Base-by-base conservation (phyloP, 108 stramenopile species). In the Cyclotella distinguenda region DNA sequence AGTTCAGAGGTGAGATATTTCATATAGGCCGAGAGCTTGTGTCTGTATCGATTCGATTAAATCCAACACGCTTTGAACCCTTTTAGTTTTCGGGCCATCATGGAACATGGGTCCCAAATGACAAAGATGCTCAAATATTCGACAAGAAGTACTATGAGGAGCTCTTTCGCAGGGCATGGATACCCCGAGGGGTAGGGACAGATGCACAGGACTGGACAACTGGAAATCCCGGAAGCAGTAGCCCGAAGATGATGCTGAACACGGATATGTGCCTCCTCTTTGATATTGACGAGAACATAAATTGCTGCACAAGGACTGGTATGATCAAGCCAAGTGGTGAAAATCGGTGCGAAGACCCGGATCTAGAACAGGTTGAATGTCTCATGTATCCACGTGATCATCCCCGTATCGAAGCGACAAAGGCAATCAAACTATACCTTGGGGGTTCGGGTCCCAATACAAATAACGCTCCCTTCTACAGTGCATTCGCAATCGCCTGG, bases 211-310 rank as follows among this genome's bases (percentile, higher is more conserved):
- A 73, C 27, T 73, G 72, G 65, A 61, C 72, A 6, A 55, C 61
- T 27, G 42, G 49, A 0, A 48, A 54, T 30, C 6, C 47, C 46
- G 53, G 43, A 18, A 59, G 30, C 30, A 36, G 31, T 1, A 39
- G 21, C 9, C 76, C 76, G 0, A 78, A 78, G 57, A 79, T 79
- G 78, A 74, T 75, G 73, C 65, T 75, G 4, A 79, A 79, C 45
- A 79, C 78, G 33, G 78, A 79, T 34, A 50, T 70, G 23, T 79
- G 78, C 42, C 73, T 79, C 31, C 45, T 69, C 58, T 79, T 53
- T 16, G 69, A 79, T 43, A 64, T 79, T 46, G 74, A 75, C 26
- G 31, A 33, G 13, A 32, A 47, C 6, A 35, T 21, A 15, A 36
- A 36, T 18, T 79, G 78, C 54, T 79, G 78, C 54, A 70, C 78